Evolutionary conservation across 257 asterid genomes (phyloP).

Genomic region (Mentha longifolia): DNA sequence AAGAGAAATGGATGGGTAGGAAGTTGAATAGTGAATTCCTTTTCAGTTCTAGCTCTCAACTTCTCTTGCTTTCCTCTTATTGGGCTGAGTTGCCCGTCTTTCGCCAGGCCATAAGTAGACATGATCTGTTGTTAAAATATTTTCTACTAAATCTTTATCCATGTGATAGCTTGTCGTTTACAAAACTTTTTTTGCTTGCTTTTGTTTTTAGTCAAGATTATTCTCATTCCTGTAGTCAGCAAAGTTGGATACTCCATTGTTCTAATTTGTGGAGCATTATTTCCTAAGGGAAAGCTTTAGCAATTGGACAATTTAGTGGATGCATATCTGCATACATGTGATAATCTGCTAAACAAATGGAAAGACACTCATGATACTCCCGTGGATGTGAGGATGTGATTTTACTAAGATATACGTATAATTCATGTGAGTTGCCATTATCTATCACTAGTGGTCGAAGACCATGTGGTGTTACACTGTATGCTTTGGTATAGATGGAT

Average conservation of each 20-base stretch:
- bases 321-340: not conserved
- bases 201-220: not conserved
- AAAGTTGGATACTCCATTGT: slow-evolving; percentile 1
- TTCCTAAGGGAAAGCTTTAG: not conserved
- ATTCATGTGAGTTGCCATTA: slow-evolving; percentile 11
- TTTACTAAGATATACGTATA: not conserved
- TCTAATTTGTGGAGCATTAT: slow-evolving; percentile 1
- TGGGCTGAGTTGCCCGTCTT: not conserved
- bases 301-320: not conserved
- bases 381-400: slow-evolving; percentile 1
- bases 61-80: not conserved
- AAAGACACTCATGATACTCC: not conserved
- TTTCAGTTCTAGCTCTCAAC: not conserved
- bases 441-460: not conserved
- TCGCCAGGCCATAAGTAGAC: not conserved
- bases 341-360: not conserved
- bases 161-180: not conserved
- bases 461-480: not conserved
- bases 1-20: not conserved
- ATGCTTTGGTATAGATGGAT: not conserved
- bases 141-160: not conserved
- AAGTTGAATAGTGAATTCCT: not conserved
- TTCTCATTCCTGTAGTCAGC: not conserved
- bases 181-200: not conserved
- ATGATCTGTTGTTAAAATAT: not conserved